Percentiles rank a stretch among this genome's conserved stretches.
phyloP scores from a whole-genome alignment of 2,329 filamentous ascomycete species.

The Ascochyta fabae region DNA sequence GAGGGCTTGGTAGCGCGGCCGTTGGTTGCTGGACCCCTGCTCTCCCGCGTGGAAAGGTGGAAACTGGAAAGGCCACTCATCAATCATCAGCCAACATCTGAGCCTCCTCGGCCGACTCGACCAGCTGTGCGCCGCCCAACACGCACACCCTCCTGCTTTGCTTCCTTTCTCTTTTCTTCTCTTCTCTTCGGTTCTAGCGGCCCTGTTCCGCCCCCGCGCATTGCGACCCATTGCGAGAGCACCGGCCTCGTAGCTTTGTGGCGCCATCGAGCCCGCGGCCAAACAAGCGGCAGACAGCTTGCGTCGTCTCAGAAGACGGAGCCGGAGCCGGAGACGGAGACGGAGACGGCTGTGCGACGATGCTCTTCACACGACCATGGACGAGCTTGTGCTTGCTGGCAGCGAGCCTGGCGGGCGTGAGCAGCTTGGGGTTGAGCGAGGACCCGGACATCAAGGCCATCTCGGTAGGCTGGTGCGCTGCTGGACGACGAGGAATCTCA shows the following conservation, averaged over 20 bases:
- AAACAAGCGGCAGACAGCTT: neutral
- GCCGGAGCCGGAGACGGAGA: neutral
- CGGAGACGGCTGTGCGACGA: slow-evolving; percentile 29
- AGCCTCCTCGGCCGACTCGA: slow-evolving; percentile 15
- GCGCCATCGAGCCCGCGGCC: slow-evolving; percentile 3
- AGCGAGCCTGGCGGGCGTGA: slow-evolving; percentile 40
- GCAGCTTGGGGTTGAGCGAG: slow-evolving; percentile 43
- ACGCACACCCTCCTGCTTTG: slow-evolving; percentile 24
- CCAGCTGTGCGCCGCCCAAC: slow-evolving; percentile 36
- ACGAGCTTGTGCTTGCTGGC: slow-evolving; percentile 48
- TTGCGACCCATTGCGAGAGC: slow-evolving; percentile 34
- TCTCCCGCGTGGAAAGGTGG: slow-evolving; percentile 36
- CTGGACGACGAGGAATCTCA: slow-evolving; percentile 2
- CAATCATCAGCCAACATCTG: slow-evolving; percentile 18
- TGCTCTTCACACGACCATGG: slow-evolving; percentile 47
- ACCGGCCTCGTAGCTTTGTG: slow-evolving; percentile 40
- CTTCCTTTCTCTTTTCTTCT: slow-evolving; percentile 13
- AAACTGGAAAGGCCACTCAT: slow-evolving; percentile 43
- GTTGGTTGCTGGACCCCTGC: slow-evolving; percentile 28
- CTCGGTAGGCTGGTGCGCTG: slow-evolving; percentile 58
- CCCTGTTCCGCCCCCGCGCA: slow-evolving; percentile 13
- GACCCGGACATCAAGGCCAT: slow-evolving; percentile 67
- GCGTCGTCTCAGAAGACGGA: slow-evolving; percentile 17
- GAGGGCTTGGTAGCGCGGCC: slow-evolving; percentile 24
- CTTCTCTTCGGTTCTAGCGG: slow-evolving; percentile 3